Evolutionary conservation across 2,329 filamentous ascomycete genomes (phyloP).

Genomic region (Nemania sp.): DNA sequence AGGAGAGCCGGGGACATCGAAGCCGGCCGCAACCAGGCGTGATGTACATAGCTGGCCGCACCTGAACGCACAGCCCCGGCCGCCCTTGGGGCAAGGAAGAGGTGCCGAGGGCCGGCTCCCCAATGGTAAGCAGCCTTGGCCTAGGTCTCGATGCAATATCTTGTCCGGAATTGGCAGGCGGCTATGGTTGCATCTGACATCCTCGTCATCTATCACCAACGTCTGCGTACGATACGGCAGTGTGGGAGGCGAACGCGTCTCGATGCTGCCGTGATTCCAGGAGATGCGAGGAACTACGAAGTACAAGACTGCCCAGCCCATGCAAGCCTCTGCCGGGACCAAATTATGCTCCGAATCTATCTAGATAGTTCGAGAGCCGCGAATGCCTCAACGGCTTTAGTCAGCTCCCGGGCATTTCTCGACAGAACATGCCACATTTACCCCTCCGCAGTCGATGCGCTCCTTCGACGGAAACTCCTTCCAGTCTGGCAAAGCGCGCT

Average conservation of each 20-base stretch:
- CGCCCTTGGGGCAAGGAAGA: slow-evolving; percentile 15
- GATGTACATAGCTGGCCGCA: slow-evolving; percentile 16
- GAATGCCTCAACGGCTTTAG: slow-evolving; percentile 2
- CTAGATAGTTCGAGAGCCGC: slow-evolving; percentile 8
- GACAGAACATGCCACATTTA: slow-evolving; percentile 15
- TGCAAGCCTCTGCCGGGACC: slow-evolving; percentile 15
- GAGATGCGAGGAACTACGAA: slow-evolving; percentile 19
- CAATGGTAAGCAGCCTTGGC: slow-evolving; percentile 20
- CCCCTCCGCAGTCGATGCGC: background rate
- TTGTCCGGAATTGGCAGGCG: slow-evolving; percentile 23
- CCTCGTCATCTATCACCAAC: slow-evolving; percentile 8
- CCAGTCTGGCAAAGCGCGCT: background rate
- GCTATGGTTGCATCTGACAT: slow-evolving; percentile 13
- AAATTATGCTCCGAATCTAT: slow-evolving; percentile 8
- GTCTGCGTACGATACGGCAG: slow-evolving; percentile 13
- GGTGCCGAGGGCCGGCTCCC: slow-evolving; percentile 25
- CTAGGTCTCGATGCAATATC: slow-evolving; percentile 17
- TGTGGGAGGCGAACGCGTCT: slow-evolving; percentile 12
- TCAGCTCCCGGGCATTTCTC: slow-evolving; percentile 10
- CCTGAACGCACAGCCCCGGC: slow-evolving; percentile 17
- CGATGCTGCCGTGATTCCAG: slow-evolving; percentile 14
- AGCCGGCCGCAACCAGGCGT: slow-evolving; percentile 21
- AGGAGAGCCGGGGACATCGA: slow-evolving; percentile 15
- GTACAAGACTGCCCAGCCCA: slow-evolving; percentile 11
- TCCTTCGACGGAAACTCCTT: slow-evolving; percentile 1